Percentiles rank a stretch among this genome's conserved stretches.
Conservation (phyloP, 2,329 filamentous ascomycete genomes). For the Aspergillus quadrilineatus region DNA sequence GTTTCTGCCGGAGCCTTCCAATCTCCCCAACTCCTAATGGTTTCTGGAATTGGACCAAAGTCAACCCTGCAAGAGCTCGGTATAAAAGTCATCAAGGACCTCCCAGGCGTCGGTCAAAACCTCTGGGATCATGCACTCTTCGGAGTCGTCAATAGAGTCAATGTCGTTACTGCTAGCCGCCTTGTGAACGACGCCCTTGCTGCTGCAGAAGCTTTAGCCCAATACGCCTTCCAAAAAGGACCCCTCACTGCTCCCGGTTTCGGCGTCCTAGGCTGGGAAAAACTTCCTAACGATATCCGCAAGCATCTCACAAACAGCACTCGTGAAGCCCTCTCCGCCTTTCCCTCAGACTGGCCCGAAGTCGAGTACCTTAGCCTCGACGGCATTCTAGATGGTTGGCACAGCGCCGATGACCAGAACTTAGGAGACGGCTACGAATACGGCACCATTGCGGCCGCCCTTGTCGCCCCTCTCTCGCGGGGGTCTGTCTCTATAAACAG, state of each 20-base stretch:
- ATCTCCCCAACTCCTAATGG: conserved; percentile 26
- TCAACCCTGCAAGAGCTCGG: conserved; percentile 1
- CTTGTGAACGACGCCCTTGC: conserved; percentile 1
- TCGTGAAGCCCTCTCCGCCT: conserved; percentile 18
- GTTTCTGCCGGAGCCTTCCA: conserved; percentile 16
- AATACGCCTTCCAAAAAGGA: conserved; percentile 4
- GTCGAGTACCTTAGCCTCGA: conserved; percentile 35
- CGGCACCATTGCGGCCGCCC: conserved; percentile 27
- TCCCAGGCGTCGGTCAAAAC: conserved; percentile 16
- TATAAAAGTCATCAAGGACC: conserved; percentile 9
- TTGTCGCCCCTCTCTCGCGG: conserved; percentile 44
- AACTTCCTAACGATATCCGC: conserved; percentile 21
- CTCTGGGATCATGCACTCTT: conserved; percentile 16
- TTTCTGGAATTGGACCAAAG: conserved; percentile 23
- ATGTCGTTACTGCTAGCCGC: conserved; percentile 3
- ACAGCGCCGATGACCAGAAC: conserved; percentile 4
- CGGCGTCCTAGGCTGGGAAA: conserved; percentile 25
- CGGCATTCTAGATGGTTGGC: conserved; percentile 10
- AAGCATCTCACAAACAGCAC: conserved; percentile 13
- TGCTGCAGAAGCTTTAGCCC: background rate
- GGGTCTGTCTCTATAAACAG: conserved; percentile 45
- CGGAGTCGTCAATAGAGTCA: conserved; percentile 10
- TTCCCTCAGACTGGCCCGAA: conserved; percentile 38
- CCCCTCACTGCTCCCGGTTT: conserved; percentile 12
- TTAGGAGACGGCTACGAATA: conserved; percentile 29